Evolutionary conservation across 805 yeast genomes (phyloP), one percentile per base, ranked within the genome.

Genomic region (Saccharomycopsis schoenii): DNA sequence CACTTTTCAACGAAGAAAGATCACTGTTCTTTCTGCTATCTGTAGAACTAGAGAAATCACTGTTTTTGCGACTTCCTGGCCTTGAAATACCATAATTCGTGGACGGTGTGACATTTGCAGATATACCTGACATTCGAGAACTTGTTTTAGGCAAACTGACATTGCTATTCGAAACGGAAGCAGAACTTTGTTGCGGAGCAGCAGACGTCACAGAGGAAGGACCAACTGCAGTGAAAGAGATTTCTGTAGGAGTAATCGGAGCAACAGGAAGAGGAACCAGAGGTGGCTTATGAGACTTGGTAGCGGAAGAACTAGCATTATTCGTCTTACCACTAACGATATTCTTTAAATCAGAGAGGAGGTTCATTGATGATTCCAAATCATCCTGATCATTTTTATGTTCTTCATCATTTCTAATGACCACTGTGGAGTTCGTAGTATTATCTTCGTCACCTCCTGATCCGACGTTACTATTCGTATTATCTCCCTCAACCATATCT

Each of bases 341-440:
- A 24, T 47, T 47, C 25, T 19, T 47, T 14, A 47, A 47, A 2
- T 47, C 52, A 10, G 34, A 47, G 21, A 47, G 52, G 21, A 47
- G 52, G 21, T 25, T 47, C 52, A 9, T 47, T 4, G 52, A 47
- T 12, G 29, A 24, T 24, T 47, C 52, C 29, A 62, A 61, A 43
- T 62, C 65, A 21, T 59, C 55, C 19, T 61, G 59, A 56, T 58
- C 61, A 3, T 55, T 50, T 24, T 55, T 29, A 17, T 54, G 41
- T 17, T 54, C 40, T 25, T 54, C 56, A 37, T 54, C 56, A 37
- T 4, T 11, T 1, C 17, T 24, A 34, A 47, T 47, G 24, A 47
- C 34, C 5, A 47, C 52, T 9, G 52, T 47, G 5, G 52, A 47
- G 34, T 25, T 47, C 21, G 52, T 47, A 11, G 21, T 21, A 12